Percentiles rank a stretch among this genome's conserved stretches.
These are phyloP conservation scores for Phytopythium aichiense DNA, from an alignment of 352 stramenopile species.

Conservation along the genomic window DNA sequence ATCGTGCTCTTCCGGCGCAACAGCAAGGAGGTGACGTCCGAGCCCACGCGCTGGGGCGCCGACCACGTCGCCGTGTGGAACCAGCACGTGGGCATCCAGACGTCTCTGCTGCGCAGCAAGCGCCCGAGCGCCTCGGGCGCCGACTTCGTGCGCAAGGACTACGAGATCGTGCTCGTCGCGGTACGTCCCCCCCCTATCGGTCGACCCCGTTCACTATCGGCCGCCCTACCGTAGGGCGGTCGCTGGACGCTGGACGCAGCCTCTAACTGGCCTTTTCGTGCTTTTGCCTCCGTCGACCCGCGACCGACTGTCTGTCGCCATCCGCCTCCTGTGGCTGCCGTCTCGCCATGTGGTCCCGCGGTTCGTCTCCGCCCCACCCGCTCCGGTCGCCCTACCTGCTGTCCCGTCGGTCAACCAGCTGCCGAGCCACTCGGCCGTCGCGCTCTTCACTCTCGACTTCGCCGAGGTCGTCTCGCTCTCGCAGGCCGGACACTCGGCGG, in stretches of 20 bases:
- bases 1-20: slow-evolving; percentile 83
- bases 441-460: slow-evolving; percentile 74
- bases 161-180: slow-evolving; percentile 78
- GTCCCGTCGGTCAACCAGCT: slow-evolving; percentile 25
- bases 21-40: slow-evolving; percentile 72
- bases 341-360: not conserved
- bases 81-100: slow-evolving; percentile 75
- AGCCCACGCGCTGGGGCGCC: slow-evolving; percentile 56
- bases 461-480: slow-evolving; percentile 58
- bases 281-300: not conserved
- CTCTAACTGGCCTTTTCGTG: not conserved
- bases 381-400: not conserved
- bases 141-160: slow-evolving; percentile 75
- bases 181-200: too few relatives aligned
- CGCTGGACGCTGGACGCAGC: not conserved
- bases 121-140: slow-evolving; percentile 14
- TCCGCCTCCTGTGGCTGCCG: not conserved
- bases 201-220: not conserved
- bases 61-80: slow-evolving; percentile 77
- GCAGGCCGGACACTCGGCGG: slow-evolving; percentile 13
- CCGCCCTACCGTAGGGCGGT: not conserved
- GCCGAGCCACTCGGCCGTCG: slow-evolving; percentile 76
- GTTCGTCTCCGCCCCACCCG: not conserved
- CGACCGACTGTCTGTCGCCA: not conserved
- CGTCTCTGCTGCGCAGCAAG: slow-evolving; percentile 61